Conservation (phyloP, 371 early-diverging fungal species). For the Mucor circinelloides region DNA sequence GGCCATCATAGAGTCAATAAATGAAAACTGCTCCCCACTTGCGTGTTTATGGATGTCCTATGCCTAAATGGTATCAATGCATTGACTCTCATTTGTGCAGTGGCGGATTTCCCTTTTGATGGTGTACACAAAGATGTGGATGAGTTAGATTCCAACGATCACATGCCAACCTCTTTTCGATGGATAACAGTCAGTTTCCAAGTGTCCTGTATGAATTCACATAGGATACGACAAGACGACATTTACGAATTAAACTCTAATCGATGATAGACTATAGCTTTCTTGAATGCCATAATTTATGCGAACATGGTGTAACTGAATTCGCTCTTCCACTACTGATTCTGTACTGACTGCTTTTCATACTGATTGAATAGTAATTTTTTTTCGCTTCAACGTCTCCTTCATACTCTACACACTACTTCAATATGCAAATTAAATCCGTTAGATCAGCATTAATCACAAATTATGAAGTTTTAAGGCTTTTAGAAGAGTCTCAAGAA, state of each 20-base stretch:
- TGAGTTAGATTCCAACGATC: neutral
- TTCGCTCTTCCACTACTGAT: neutral
- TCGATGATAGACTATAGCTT: too few species aligned
- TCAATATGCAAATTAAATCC: slow-evolving; percentile 56
- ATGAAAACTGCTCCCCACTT: neutral
- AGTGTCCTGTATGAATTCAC: too few species aligned
- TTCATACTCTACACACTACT: neutral
- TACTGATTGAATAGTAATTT: neutral
- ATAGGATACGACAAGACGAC: too few species aligned
- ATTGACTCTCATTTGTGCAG: neutral
- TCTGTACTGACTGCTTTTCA: neutral
- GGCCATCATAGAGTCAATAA: neutral
- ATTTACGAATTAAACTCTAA: too few species aligned
- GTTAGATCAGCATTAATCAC: slow-evolving; percentile 58
- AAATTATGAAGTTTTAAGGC: slow-evolving; percentile 62
- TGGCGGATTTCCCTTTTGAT: neutral
- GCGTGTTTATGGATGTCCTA: neutral
- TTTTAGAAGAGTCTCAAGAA: slow-evolving; percentile 55
- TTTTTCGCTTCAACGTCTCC: neutral
- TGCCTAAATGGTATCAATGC: neutral
- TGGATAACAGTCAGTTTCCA: too few species aligned
- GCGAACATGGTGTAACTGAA: neutral
- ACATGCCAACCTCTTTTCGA: neutral
- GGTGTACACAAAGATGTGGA: neutral
- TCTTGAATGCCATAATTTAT: too few species aligned